Conservation (phyloP, 257 asterid genomes). For the Solanum sejunctum region DNA sequence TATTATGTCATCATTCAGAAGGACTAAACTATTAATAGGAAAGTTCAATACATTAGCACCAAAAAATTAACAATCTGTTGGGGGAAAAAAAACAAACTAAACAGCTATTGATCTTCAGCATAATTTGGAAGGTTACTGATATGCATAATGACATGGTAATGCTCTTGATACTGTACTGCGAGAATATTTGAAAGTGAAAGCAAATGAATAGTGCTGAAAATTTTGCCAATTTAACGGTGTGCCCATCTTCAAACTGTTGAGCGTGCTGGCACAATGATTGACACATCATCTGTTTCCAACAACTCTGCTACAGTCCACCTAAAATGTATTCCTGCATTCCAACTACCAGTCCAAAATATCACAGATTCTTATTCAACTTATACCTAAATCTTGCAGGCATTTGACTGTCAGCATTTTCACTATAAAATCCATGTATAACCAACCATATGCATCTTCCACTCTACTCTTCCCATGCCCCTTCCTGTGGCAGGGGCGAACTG, state of each 20-base stretch:
- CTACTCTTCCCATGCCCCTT: background rate
- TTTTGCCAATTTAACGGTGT: background rate
- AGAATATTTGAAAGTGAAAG: background rate
- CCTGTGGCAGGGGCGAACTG: background rate
- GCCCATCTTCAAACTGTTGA: background rate
- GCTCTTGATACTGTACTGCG: background rate
- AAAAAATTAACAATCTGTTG: background rate
- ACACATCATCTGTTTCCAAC: background rate
- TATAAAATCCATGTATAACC: background rate
- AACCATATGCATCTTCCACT: background rate
- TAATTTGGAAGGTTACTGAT: background rate
- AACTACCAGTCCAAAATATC: background rate
- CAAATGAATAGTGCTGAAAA: background rate
- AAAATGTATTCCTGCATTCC: background rate
- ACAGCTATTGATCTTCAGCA: background rate
- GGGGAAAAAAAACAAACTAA: background rate
- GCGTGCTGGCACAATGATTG: background rate
- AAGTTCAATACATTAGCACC: background rate
- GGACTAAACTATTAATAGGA: background rate
- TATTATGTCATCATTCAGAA: background rate
- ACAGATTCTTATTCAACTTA: background rate
- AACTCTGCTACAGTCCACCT: background rate
- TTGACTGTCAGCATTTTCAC: background rate
- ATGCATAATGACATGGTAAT: background rate
- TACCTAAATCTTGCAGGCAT: background rate